A percentile compares a stretch with the other conserved stretches of the same genome.
Conservation (phyloP, 305 asterid species). For the Plantago coronopus region DNA sequence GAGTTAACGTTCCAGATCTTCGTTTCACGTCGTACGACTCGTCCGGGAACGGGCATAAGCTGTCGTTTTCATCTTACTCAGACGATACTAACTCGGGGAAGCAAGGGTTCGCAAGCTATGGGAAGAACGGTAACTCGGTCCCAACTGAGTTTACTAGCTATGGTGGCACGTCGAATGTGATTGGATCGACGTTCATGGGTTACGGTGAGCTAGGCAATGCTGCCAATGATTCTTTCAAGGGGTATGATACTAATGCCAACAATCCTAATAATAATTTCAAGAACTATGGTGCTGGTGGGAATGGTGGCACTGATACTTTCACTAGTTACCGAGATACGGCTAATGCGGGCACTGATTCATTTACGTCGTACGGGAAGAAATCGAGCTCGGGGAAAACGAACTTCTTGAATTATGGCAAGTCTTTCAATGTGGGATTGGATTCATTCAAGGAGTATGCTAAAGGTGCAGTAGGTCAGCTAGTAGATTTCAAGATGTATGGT, state of each 20-base stretch:
- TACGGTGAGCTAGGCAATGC: constrained; percentile 56
- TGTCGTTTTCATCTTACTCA: constrained; percentile 49
- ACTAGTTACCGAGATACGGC: constrained; percentile 56
- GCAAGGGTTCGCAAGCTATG: constrained; percentile 51
- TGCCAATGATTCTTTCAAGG: constrained; percentile 70
- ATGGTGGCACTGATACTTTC: constrained; percentile 47
- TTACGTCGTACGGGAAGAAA: constrained; percentile 53
- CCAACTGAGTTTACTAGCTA: constrained; percentile 56
- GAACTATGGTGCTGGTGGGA: constrained; percentile 57
- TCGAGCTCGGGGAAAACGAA: constrained; percentile 43
- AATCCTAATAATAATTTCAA: constrained; percentile 63
- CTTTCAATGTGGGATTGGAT: constrained; percentile 62
- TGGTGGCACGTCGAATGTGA: constrained; percentile 59
- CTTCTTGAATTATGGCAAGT: constrained; percentile 64
- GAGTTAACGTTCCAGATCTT: constrained; percentile 71
- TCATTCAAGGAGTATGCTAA: constrained; percentile 65
- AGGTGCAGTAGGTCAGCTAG: constrained; percentile 37
- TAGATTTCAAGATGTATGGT: constrained; percentile 64
- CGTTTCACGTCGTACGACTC: constrained; percentile 61
- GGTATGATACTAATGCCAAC: constrained; percentile 52
- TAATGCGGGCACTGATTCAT: constrained; percentile 60
- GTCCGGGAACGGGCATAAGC: constrained; percentile 48
- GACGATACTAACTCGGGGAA: constrained; percentile 69
- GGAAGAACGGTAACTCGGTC: constrained; percentile 53
- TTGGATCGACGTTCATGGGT: constrained; percentile 55